Conservation (phyloP, 305 asterid genomes). For the Solanum hybrid region DNA sequence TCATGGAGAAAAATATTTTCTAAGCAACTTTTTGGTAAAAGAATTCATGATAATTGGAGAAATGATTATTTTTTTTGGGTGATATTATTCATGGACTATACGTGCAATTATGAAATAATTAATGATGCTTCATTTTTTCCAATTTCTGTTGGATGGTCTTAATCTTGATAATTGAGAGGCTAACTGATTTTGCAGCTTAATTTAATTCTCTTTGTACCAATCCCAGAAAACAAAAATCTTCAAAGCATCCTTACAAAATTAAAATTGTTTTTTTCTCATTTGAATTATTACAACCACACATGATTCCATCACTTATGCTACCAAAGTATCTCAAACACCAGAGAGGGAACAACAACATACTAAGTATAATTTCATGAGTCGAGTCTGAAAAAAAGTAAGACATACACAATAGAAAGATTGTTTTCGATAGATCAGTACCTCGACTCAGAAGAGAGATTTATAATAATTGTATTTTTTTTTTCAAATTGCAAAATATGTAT, state of each 20-base stretch:
- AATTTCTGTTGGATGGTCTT: slow-evolving; percentile 1
- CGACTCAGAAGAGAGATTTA: neutral
- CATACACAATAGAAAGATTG: neutral
- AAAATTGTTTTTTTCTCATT: neutral
- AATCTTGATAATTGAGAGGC: slow-evolving; percentile 5
- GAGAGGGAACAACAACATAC: neutral
- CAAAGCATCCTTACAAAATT: slow-evolving; percentile 1
- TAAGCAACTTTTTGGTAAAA: neutral
- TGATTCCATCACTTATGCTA: slow-evolving; percentile 1
- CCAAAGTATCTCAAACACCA: neutral
- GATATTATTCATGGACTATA: neutral
- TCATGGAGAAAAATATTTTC: neutral
- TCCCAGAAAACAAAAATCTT: neutral
- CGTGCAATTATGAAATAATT: neutral
- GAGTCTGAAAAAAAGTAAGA: neutral
- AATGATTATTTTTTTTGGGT: neutral
- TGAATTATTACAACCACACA: neutral
- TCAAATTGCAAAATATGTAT: neutral
- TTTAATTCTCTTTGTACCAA: slow-evolving; percentile 2
- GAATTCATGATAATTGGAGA: neutral
- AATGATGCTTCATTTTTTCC: neutral
- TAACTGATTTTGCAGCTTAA: neutral
- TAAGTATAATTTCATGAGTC: neutral
- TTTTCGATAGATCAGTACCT: neutral
- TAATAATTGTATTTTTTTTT: neutral